phyloP scores from a whole-genome alignment of 345 rosid species.

The Hibiscus mutabilis region DNA sequence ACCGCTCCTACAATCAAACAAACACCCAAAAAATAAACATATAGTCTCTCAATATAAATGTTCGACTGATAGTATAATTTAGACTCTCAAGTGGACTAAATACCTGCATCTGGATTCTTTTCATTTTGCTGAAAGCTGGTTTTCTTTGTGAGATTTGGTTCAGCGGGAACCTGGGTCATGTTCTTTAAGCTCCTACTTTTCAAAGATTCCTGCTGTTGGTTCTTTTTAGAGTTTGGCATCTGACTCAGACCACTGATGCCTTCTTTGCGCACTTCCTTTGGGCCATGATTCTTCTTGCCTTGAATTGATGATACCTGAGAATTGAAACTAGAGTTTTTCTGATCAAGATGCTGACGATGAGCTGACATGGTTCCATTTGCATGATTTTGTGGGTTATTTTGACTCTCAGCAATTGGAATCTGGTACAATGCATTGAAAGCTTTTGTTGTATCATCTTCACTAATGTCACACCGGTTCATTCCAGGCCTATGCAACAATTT shows the following conservation, averaged over 20 bases:
- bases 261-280: constrained; percentile 27
- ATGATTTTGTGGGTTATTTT: constrained; percentile 24
- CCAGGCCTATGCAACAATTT: constrained; percentile 31
- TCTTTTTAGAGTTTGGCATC: constrained; percentile 31
- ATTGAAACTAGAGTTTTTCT: constrained; percentile 15
- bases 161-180: constrained; percentile 14
- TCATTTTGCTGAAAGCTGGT: constrained; percentile 13
- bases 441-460: constrained; percentile 39
- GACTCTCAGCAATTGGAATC: constrained; percentile 19
- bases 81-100: constrained; percentile 4
- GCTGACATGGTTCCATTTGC: constrained; percentile 21
- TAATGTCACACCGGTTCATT: constrained; percentile 42
- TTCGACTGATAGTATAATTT: not conserved
- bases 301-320: constrained; percentile 16
- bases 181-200: constrained; percentile 26
- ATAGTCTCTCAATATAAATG: not conserved
- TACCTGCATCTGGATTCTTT: constrained; percentile 24
- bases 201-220: constrained; percentile 26
- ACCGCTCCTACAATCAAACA: constrained; percentile 24
- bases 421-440: constrained; percentile 24
- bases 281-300: constrained; percentile 28
- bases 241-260: constrained; percentile 16
- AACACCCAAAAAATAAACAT: constrained; percentile 12
- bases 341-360: constrained; percentile 16
- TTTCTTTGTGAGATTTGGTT: constrained; percentile 21